Evolutionary conservation across 139 green algal species (phyloP), one percentile per base, ranked within the genome.

Genomic region (Chlamydomonas sphaeroides): DNA sequence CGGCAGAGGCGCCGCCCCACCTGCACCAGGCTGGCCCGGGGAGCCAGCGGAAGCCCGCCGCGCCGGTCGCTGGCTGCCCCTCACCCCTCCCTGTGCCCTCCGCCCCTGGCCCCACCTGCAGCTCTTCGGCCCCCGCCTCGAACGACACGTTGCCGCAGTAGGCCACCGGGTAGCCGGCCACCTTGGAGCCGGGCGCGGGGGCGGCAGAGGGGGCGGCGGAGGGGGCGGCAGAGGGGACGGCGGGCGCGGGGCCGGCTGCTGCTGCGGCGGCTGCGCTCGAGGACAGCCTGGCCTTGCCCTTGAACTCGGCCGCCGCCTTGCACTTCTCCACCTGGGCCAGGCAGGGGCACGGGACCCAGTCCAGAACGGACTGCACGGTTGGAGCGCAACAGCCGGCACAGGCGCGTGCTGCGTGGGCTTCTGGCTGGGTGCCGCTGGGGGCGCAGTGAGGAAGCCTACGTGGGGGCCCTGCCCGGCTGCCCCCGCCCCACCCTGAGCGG

Each of bases 101-200:
- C n/a, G n/a, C n/a, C n/a, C n/a, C n/a, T n/a, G n/a, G n/a, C n/a
- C n/a, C n/a, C n/a, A n/a, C n/a, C n/a, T n/a, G n/a, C n/a, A 98
- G 33, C 33, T 94, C 91, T 25, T 88, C 73, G 35, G 79, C 83
- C 0, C 48, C 85, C 0, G 87, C 91, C 66, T 95, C 91, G 77
- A 94, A 97, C 2, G 90, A 83, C 11, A 98, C 84, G 86, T 98
- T 98, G 81, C 95, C 94, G 0, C 94, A 88, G 71, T 96, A 96
- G 0, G 91, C 92, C 1, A 95, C 91, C 72, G 95, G 86, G 85
- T 96, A 98, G n/a, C 94, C 95, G 1, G 63, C 61, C 5, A 59
- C 51, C 15, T 25, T 23, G 30, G n/a, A 35, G 42, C 38, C 49
- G 30, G 57, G 68, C 66, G 59, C 78, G 33, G 65, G 2, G 6